A percentile compares a stretch with the other conserved stretches of the same genome.
Evolutionary conservation across 2,329 filamentous ascomycete genomes (phyloP).

Genomic region (Colletotrichum sp.): DNA sequence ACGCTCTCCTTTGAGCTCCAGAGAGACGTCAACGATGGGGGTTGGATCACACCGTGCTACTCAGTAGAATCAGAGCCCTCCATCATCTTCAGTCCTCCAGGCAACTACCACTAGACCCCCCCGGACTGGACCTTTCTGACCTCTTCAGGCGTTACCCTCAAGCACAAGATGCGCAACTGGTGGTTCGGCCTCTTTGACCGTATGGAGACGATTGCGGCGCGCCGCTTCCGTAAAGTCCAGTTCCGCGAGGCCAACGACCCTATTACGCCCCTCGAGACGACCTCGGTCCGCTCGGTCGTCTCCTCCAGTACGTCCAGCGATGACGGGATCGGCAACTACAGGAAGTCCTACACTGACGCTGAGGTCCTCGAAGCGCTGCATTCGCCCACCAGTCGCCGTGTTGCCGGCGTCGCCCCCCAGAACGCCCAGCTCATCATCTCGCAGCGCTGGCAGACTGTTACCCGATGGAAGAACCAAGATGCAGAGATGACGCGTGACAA

Average conservation of each 20-base stretch:
- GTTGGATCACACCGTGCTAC: conserved; percentile 19
- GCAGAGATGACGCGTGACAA: background rate
- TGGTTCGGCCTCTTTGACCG: conserved; percentile 20
- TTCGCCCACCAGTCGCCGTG: conserved; percentile 19
- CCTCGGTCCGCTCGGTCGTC: background rate
- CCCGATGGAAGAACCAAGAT: conserved; percentile 7
- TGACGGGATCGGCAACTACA: background rate
- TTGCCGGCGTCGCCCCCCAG: conserved; percentile 25
- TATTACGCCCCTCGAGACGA: conserved; percentile 1
- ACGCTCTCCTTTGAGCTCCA: conserved; percentile 21
- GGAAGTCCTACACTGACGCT: background rate
- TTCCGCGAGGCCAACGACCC: conserved; percentile 1
- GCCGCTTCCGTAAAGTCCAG: conserved; percentile 14
- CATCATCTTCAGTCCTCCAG: conserved; percentile 17
- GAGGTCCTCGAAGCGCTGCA: conserved; percentile 27
- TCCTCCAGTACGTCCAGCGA: background rate
- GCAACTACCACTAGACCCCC: background rate
- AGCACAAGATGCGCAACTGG: conserved; percentile 21
- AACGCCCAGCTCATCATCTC: conserved; percentile 22
- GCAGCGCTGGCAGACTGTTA: conserved; percentile 21
- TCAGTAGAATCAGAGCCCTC: conserved; percentile 19
- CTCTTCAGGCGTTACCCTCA: conserved; percentile 1
- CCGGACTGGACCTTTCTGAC: background rate
- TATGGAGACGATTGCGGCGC: conserved; percentile 20
- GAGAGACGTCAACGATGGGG: conserved; percentile 25